These are phyloP conservation scores for Jacaranda mimosifolia DNA, from an alignment of 257 asterid species.

Conservation along the genomic window DNA sequence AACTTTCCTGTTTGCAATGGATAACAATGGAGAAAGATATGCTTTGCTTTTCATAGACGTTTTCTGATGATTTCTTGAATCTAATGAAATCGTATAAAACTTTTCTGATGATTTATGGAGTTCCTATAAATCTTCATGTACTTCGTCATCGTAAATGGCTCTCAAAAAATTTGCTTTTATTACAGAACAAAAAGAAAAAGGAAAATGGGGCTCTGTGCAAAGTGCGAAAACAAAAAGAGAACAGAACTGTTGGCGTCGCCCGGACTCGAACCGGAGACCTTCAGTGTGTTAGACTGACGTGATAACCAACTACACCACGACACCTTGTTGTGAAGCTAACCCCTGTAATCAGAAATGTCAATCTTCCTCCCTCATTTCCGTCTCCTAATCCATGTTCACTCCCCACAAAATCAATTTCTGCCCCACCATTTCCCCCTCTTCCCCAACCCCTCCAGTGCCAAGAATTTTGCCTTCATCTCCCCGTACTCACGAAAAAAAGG, in stretches of 20 bases:
- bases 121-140: no score
- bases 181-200: no score
- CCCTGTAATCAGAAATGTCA: no score
- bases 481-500: background rate
- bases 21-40: conserved; percentile 26
- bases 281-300: conserved; percentile 98
- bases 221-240: background rate
- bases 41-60: conserved; percentile 34
- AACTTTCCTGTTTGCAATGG: conserved; percentile 7
- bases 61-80: background rate
- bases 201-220: no score
- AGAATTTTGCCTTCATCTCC: conserved; percentile 25
- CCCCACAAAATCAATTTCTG: background rate
- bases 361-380: conserved; percentile 34
- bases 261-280: conserved; percentile 89
- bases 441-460: background rate
- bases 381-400: background rate
- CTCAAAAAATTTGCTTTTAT: no score
- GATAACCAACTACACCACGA: conserved; percentile 99
- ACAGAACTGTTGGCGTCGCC: conserved; percentile 73
- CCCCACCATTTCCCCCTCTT: background rate
- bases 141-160: no score
- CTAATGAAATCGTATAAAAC: no score
- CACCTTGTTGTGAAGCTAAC: background rate
- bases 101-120: no score